Percentiles rank a stretch among this genome's conserved stretches.
Evolutionary conservation across 2,329 filamentous ascomycete species (phyloP).

Genomic region (Paracoccidioides lutzii): DNA sequence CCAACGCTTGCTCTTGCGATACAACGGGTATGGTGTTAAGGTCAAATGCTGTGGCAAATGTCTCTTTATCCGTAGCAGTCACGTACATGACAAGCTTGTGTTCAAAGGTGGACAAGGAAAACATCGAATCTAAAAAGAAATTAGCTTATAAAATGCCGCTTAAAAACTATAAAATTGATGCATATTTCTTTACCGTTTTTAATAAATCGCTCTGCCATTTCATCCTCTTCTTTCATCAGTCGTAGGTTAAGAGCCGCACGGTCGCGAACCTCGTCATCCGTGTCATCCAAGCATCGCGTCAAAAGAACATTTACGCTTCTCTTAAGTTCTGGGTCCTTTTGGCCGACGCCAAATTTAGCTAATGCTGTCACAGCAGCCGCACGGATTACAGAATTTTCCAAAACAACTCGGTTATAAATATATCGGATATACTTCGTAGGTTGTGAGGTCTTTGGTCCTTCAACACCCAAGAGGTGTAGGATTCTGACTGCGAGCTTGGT

Average conservation of each 20-base stretch:
- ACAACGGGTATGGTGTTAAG: slow-evolving; percentile 83
- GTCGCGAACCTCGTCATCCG: slow-evolving; percentile 93
- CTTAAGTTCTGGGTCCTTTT: slow-evolving; percentile 94
- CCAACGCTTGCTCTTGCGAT: slow-evolving; percentile 87
- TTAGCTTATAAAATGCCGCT: not conserved
- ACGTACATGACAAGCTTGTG: slow-evolving; percentile 97
- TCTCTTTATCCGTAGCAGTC: slow-evolving; percentile 75
- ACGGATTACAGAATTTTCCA: slow-evolving; percentile 92
- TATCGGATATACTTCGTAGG: slow-evolving; percentile 98
- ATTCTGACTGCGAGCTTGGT: slow-evolving; percentile 95
- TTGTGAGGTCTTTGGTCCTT: slow-evolving; percentile 88
- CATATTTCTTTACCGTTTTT: slow-evolving; percentile 62
- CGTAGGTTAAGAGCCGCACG: slow-evolving; percentile 85
- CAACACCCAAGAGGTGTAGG: slow-evolving; percentile 80
- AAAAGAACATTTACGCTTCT: slow-evolving; percentile 86
- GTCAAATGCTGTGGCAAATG: slow-evolving; percentile 78
- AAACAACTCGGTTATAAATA: slow-evolving; percentile 95
- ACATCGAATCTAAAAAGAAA: slow-evolving; percentile 63
- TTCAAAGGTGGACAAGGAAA: slow-evolving; percentile 86
- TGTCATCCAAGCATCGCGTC: slow-evolving; percentile 86
- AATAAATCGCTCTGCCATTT: slow-evolving; percentile 74
- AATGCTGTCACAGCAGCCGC: slow-evolving; percentile 91
- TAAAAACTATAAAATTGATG: not conserved
- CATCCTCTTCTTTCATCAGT: slow-evolving; percentile 83
- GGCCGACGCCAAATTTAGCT: slow-evolving; percentile 92